Evolutionary conservation across 164 flowering plant genomes (phyloP), one percentile per base, ranked within the genome.

Genomic region (Aristolochia fimbriata): DNA sequence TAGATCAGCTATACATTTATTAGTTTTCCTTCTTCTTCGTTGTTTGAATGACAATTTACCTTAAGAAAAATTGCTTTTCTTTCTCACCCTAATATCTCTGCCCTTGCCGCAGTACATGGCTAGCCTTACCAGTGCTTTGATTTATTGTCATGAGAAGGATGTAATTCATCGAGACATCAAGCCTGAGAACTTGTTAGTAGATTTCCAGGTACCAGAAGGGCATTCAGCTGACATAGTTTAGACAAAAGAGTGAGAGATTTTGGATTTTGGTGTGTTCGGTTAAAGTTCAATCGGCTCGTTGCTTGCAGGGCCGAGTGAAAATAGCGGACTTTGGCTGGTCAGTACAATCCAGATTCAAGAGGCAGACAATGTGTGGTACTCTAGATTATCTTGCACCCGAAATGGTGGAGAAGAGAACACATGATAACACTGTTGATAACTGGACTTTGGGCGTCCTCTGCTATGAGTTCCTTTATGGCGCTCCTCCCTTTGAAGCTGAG

Each of bases 281-380:
- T 21, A 17, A 59, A 1, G n/a, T 45, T 1, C 22, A 7, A 31
- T 31, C 8, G 31, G 17, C 13, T 16, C 11, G 14, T 23, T 10
- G 21, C 5, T 41, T 66, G 54, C 68, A 91, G 99, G 97, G 99
- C 55, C 79, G 82, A 20, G 73, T 94, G 57, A 94, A 94, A 73
- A 84, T 94, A 73, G 97, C 96, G 6, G 99, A 91, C 65, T 94
- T 91, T 75, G 99, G 99, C 50, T 94, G 97, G 99, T 86, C 99
- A 27, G 96, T 91, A 11, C 97, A 94, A 67, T 88, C 99, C 20
- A 80, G 57, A 52, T 64, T 55, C 72, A 88, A 85, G 70, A 83
- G 99, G 52, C 73, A 63, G 48, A 91, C 96, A 43, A 84, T 94
- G 95, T 94, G 99, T 75, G 97, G 97, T 33, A 94, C 97, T 47